phyloP scores from a whole-genome alignment of 2,329 filamentous ascomycete species.

The Beauveria brongniartii region DNA sequence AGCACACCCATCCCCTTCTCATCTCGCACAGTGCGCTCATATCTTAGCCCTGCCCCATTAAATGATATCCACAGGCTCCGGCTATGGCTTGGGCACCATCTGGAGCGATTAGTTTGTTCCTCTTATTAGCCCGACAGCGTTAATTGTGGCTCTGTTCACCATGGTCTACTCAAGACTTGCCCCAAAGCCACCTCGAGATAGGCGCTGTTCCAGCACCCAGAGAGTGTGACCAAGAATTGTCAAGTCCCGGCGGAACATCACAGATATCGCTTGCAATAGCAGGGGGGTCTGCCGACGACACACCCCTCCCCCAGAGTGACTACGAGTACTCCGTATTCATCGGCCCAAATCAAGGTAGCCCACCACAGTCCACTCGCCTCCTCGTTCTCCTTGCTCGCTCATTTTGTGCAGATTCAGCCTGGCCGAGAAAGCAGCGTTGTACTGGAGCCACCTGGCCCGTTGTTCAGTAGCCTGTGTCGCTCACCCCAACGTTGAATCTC shows the following conservation, averaged over 20 bases:
- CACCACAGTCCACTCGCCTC: not conserved
- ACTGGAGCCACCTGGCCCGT: slow-evolving; percentile 2
- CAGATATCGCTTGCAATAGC: slow-evolving; percentile 2
- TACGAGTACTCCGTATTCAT: not conserved
- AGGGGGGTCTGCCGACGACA: not conserved
- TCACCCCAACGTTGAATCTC: slow-evolving; percentile 1
- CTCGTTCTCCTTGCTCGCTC: not conserved
- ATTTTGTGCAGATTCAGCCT: slow-evolving; percentile 7
- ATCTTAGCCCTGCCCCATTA: slow-evolving; percentile 4
- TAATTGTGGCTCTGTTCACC: slow-evolving; percentile 1
- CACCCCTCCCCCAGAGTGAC: slow-evolving; percentile 1
- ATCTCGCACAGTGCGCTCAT: slow-evolving; percentile 9
- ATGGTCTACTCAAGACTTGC: not conserved
- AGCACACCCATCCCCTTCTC: not conserved
- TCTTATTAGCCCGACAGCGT: not conserved
- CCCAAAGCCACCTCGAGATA: slow-evolving; percentile 10
- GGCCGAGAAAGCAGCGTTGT: slow-evolving; percentile 5
- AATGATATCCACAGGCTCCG: slow-evolving; percentile 4
- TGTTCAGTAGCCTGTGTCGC: not conserved
- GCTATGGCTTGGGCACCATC: slow-evolving; percentile 1
- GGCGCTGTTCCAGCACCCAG: slow-evolving; percentile 5
- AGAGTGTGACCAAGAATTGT: slow-evolving; percentile 5
- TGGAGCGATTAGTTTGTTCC: slow-evolving; percentile 10
- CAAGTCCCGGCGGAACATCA: slow-evolving; percentile 1
- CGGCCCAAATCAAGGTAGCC: slow-evolving; percentile 7